phyloP scores from a whole-genome alignment of 1,139 yeast genomes.

The Debaryomyces udenii region DNA sequence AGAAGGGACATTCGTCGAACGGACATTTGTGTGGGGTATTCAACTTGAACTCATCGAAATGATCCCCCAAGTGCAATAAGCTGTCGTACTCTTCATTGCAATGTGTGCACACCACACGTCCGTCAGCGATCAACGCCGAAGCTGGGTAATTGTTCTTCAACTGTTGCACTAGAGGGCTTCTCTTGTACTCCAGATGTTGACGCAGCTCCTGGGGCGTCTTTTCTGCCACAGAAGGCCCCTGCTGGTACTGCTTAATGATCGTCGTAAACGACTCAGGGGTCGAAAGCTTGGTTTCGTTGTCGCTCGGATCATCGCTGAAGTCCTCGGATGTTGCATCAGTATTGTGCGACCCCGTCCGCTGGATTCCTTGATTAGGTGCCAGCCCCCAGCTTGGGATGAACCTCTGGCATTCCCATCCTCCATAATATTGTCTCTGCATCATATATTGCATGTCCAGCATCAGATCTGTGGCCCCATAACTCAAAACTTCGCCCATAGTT shows the following conservation, averaged over 20 bases:
- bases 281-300: conserved; percentile 6
- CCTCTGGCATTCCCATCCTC: no score
- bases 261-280: conserved; percentile 3
- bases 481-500: no score
- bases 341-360: neutral
- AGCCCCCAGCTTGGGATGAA: no score
- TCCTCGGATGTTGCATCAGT: neutral
- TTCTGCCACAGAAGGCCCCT: no score
- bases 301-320: conserved; percentile 5
- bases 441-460: no score
- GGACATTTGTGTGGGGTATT: conserved; percentile 43
- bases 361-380: neutral
- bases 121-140: neutral
- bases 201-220: neutral
- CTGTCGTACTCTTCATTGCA: conserved; percentile 11
- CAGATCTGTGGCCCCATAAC: no score
- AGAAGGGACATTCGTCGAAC: conserved; percentile 61
- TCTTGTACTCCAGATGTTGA: neutral
- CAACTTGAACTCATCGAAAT: conserved; percentile 14
- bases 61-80: conserved; percentile 12
- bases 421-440: no score
- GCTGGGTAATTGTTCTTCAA: neutral
- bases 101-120: conserved; percentile 12
- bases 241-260: neutral
- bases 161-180: conserved; percentile 1